Evolutionary conservation across 345 rosid species (phyloP).

Genomic region (Populus ilicifolia): DNA sequence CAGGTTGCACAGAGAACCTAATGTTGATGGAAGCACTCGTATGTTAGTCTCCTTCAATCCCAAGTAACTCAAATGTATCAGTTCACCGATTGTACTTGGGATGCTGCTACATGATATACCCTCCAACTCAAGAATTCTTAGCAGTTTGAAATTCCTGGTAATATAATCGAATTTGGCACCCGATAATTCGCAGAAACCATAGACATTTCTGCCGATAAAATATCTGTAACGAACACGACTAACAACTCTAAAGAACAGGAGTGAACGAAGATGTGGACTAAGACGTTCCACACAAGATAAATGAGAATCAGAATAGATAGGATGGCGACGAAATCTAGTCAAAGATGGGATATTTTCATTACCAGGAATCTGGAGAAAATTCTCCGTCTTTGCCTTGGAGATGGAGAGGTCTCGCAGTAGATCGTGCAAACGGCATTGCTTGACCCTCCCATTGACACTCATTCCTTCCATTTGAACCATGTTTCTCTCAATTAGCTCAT

Average conservation of each 20-base stretch:
- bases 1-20: slow-evolving; percentile 17
- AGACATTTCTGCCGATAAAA: no score
- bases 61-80: slow-evolving; percentile 25
- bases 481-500: slow-evolving; percentile 27
- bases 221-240: no score
- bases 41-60: slow-evolving; percentile 19
- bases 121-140: slow-evolving; percentile 25
- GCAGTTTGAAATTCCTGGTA: no score
- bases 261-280: no score
- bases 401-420: slow-evolving; percentile 21
- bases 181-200: no score
- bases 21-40: slow-evolving; percentile 10
- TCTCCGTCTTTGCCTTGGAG: slow-evolving; percentile 19
- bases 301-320: no score
- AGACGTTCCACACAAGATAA: no score
- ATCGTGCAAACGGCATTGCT: slow-evolving; percentile 25
- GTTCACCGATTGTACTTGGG: slow-evolving; percentile 12
- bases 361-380: slow-evolving; percentile 18
- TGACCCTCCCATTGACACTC: slow-evolving; percentile 12
- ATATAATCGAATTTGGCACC: no score
- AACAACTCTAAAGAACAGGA: no score
- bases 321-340: no score
- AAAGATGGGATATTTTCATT: neutral
- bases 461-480: slow-evolving; percentile 25
- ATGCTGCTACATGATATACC: slow-evolving; percentile 16